A percentile compares a stretch with the other conserved stretches of the same genome.
These are phyloP conservation scores for Herpetomonas muscarum DNA, from an alignment of 208 protist species.

Conservation along the genomic window DNA sequence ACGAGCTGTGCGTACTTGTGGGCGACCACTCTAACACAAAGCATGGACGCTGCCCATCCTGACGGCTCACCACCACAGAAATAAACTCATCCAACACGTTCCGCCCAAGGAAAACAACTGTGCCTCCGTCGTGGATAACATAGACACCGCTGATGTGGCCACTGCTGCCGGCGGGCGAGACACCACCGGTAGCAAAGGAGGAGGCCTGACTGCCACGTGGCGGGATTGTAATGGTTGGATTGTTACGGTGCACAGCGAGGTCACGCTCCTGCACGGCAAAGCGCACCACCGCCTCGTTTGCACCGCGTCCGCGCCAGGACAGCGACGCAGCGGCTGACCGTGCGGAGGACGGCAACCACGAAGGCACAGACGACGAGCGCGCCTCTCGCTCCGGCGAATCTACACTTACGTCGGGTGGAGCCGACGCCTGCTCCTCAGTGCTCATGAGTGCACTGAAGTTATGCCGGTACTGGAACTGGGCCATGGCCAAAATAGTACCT, in stretches of 20 bases:
- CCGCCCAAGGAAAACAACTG: conserved; percentile 56
- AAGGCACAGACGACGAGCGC: too few species aligned
- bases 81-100: conserved; percentile 54
- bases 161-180: too few species aligned
- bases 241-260: not conserved
- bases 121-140: conserved; percentile 58
- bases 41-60: conserved; percentile 59
- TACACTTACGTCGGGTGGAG: too few species aligned
- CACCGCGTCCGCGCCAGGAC: not conserved
- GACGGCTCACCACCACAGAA: conserved; percentile 23
- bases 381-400: too few species aligned
- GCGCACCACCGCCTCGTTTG: conserved; percentile 45
- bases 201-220: not conserved
- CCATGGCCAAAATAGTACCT: conserved; percentile 65
- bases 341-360: too few species aligned
- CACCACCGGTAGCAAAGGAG: not conserved
- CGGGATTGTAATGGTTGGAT: conserved; percentile 1
- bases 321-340: not conserved
- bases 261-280: conserved; percentile 37
- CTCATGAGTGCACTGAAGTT: not conserved
- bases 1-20: conserved; percentile 32
- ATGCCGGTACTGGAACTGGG: conserved; percentile 54
- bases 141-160: conserved; percentile 28
- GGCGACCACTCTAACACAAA: conserved; percentile 57
- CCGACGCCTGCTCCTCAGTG: conserved; percentile 12